Percentiles rank a stretch among this genome's conserved stretches.
phyloP scores from a whole-genome alignment of 768 basidiomycete genomes.

The Naganishia randhawae region DNA sequence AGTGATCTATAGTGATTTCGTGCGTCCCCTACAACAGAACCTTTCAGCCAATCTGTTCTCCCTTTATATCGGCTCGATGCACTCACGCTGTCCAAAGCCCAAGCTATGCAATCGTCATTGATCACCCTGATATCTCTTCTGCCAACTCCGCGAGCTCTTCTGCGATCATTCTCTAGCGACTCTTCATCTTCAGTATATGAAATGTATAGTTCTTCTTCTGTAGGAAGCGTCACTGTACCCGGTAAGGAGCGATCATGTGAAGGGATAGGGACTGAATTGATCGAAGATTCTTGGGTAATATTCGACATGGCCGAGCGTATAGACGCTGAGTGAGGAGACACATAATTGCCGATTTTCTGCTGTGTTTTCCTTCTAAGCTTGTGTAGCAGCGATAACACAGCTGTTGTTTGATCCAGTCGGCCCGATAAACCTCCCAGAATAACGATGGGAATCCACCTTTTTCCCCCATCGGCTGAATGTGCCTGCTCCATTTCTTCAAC shows the following conservation, averaged over 20 bases:
- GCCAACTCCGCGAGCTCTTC: conserved; percentile 10
- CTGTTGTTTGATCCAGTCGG: conserved; percentile 88
- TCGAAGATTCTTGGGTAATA: conserved; percentile 54
- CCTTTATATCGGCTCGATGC: conserved; percentile 6
- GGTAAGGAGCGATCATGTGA: conserved; percentile 10
- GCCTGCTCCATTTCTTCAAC: conserved; percentile 60
- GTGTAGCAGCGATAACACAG: conserved; percentile 77
- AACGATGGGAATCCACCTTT: conserved; percentile 14
- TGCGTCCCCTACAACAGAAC: conserved; percentile 69
- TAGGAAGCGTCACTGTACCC: conserved; percentile 8
- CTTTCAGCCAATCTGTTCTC: background rate
- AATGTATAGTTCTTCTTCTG: conserved; percentile 12
- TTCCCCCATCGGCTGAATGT: conserved; percentile 31
- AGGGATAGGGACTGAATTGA: conserved; percentile 32
- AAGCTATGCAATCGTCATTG: conserved; percentile 86
- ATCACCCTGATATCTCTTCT: conserved; percentile 62
- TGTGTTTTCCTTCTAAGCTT: conserved; percentile 57
- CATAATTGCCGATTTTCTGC: background rate
- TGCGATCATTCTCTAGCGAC: background rate
- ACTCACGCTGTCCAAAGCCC: conserved; percentile 75
- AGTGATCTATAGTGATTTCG: conserved; percentile 68
- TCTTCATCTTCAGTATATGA: conserved; percentile 6
- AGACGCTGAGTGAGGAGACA: background rate
- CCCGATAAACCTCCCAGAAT: conserved; percentile 85
- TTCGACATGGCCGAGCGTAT: background rate